These are phyloP conservation scores for Chondrus crispus DNA, from an alignment of 23 red algal genomes.

Conservation along the genomic window DNA sequence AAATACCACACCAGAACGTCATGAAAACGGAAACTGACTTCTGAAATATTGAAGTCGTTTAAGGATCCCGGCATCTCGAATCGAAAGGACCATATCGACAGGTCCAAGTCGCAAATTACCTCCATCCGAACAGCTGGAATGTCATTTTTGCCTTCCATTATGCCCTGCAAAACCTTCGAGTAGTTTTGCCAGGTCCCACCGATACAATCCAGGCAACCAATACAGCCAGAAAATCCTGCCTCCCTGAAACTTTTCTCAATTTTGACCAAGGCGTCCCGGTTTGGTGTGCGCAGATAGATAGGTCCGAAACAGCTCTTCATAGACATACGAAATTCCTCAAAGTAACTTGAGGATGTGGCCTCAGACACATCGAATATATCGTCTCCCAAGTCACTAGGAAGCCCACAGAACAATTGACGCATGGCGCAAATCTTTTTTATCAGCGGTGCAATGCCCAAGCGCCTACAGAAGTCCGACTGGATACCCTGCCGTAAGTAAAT, in stretches of 20 bases:
- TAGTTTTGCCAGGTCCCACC: neutral
- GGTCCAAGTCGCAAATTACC: neutral
- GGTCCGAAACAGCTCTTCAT: neutral
- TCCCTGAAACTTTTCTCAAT: neutral
- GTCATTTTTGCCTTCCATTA: conserved; percentile 10
- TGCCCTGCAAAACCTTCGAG: conserved; percentile 28
- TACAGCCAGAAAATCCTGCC: conserved; percentile 8
- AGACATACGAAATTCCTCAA: neutral
- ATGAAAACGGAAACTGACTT: neutral
- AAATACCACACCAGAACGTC: neutral
- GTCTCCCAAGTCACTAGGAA: neutral
- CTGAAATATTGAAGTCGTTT: neutral
- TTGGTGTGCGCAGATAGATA: neutral
- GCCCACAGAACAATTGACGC: neutral
- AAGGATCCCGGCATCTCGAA: neutral
- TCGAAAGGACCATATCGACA: conserved; percentile 2
- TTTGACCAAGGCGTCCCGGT: neutral
- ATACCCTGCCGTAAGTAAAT: conserved; percentile 5
- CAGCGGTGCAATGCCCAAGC: neutral
- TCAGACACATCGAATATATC: conserved; percentile 4
- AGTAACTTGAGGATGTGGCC: neutral
- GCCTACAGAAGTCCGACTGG: neutral
- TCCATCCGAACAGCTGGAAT: conserved; percentile 4
- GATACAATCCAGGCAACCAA: neutral
- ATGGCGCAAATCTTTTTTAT: neutral